Evolutionary conservation across 257 asterid species (phyloP), one percentile per base, ranked within the genome.

Genomic region (Solanum pinnatisectum): DNA sequence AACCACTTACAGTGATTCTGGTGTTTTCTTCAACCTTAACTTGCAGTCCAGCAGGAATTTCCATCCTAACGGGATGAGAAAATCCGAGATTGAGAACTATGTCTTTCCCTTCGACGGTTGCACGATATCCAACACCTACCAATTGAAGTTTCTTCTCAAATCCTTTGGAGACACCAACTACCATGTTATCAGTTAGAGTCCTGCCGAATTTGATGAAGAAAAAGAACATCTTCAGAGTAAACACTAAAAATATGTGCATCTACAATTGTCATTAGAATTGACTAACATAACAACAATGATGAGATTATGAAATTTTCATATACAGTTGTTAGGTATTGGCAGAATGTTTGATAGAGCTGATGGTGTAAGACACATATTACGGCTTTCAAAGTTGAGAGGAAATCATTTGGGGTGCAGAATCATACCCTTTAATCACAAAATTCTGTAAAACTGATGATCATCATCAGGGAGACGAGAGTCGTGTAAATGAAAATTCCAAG

Each of bases 1-100:
- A 96, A 70, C 99, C 99, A 39, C 96, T 94, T 84, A 97, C 99
- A 1, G 91, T 89, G 52, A 97, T 96, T 87, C 96, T 94, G 10
- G 99, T 97, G 91, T 94, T 97, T 3, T 97, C 99, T 88, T 97
- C 99, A 63, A 97, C 99, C 91, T 95, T 97, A 89, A 97, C 98
- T 87, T 89, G 94, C 59, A 97, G 83, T 70, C 98, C 98, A 4
- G 87, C 79, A 7, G 99, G 99, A 90, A 96, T 93, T 63, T 87
- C 84, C 99, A 96, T 97, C 90, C 94, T 92, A 13, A 97, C 98
- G 4, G 99, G 98, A 91, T 97, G 99, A 33, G 99, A 97, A 89
- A 97, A 97, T 3, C 99, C 98, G 27, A 97, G 98, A 87, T 92
- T 96, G 15, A 97, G 97, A 87, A 96, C 98, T 85, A 96, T 87